Evolutionary conservation across 2,329 filamentous ascomycete species (phyloP).

Genomic region (Chaetomium strumarium): DNA sequence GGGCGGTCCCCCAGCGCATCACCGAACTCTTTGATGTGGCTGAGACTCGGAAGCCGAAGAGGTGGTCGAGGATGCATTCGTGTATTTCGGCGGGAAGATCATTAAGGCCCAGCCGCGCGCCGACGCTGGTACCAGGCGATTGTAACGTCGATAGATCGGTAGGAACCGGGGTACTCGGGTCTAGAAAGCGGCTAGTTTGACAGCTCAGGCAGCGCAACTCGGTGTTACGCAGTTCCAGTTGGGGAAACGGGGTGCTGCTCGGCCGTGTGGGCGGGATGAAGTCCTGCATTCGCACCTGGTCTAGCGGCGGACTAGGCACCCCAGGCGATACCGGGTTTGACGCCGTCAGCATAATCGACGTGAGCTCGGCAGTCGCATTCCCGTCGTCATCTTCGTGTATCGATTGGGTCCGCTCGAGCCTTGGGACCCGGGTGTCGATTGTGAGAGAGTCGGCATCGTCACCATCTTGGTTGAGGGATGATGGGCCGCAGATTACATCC

Average conservation of each 20-base stretch:
- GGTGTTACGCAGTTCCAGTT: conserved; percentile 44
- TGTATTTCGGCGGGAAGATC: conserved; percentile 65
- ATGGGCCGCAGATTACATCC: conserved; percentile 19
- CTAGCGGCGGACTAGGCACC: conserved; percentile 46
- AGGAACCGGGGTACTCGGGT: conserved; percentile 24
- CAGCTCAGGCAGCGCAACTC: conserved; percentile 38
- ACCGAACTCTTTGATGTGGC: conserved; percentile 52
- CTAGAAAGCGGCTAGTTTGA: conserved; percentile 29
- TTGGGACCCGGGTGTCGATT: conserved; percentile 27
- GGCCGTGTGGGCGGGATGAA: conserved; percentile 48
- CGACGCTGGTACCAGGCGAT: conserved; percentile 21
- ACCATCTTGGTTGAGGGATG: conserved; percentile 20
- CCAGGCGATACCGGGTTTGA: conserved; percentile 53
- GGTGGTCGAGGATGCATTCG: conserved; percentile 63
- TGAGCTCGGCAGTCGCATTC: conserved; percentile 38
- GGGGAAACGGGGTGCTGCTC: conserved; percentile 55
- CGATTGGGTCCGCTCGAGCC: conserved; percentile 24
- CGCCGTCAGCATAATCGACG: conserved; percentile 40
- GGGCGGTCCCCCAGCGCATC: conserved; percentile 57
- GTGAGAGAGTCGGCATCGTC: conserved; percentile 23
- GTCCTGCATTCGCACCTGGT: conserved; percentile 41
- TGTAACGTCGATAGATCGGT: conserved; percentile 26
- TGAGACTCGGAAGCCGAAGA: conserved; percentile 64
- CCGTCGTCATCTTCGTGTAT: conserved; percentile 34
- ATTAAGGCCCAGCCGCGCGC: conserved; percentile 35